A percentile compares a stretch with the other conserved stretches of the same genome.
phyloP scores from a whole-genome alignment of 768 basidiomycete species.

The Mycena maculata region DNA sequence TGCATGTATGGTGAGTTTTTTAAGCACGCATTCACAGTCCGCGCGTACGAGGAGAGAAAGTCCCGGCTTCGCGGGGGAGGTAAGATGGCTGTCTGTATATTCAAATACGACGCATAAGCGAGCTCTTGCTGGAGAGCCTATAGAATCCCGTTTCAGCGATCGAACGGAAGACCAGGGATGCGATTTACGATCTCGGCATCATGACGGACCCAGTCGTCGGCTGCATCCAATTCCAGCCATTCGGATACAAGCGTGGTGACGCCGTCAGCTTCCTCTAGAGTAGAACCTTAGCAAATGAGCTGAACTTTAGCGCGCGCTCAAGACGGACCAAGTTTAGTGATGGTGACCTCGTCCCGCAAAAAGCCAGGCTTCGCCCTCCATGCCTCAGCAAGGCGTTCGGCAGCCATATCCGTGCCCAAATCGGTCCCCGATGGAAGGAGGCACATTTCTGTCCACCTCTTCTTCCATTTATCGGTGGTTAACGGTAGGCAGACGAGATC shows the following conservation, averaged over 20 bases:
- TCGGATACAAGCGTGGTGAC: conserved; percentile 86
- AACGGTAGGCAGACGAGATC: conserved; percentile 84
- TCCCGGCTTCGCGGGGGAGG: conserved; percentile 89
- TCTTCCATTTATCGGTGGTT: conserved; percentile 88
- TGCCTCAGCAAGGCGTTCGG: conserved; percentile 77
- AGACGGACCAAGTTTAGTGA: conserved; percentile 86
- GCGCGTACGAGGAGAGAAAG: conserved; percentile 92
- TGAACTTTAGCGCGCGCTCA: conserved; percentile 24
- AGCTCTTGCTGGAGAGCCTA: conserved; percentile 97
- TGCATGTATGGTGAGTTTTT: conserved; percentile 77
- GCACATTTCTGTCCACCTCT: conserved; percentile 92
- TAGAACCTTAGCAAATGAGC: conserved; percentile 11
- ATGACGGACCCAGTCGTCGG: conserved; percentile 93
- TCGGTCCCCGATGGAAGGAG: conserved; percentile 63
- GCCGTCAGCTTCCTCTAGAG: conserved; percentile 77
- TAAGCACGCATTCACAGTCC: conserved; percentile 85
- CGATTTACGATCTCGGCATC: conserved; percentile 91
- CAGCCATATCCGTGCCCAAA: conserved; percentile 52
- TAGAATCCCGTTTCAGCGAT: conserved; percentile 23
- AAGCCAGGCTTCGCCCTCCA: conserved; percentile 91
- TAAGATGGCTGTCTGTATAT: conserved; percentile 85
- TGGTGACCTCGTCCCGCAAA: conserved; percentile 84
- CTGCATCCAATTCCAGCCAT: conserved; percentile 95
- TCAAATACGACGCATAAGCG: conserved; percentile 92
- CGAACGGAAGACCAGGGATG: conserved; percentile 30